Percentiles rank a stretch among this genome's conserved stretches.
Evolutionary conservation across 371 early-diverging fungal genomes (phyloP).

Genomic region (Homolaphlyctis polyrhiza): DNA sequence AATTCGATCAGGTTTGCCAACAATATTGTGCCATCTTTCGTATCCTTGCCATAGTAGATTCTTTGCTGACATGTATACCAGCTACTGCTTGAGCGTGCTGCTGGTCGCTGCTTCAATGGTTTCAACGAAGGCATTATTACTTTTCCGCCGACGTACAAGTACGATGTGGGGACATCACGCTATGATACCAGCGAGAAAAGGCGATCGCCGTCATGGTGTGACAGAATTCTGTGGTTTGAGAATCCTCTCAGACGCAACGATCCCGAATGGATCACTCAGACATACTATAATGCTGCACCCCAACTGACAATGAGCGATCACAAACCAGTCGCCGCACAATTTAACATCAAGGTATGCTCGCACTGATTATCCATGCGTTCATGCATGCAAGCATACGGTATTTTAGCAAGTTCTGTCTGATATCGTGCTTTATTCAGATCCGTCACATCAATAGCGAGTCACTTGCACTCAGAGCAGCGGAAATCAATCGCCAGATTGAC

Average conservation of each 20-base stretch:
- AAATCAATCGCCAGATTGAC: conserved; percentile 66
- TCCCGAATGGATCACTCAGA: conserved; percentile 33
- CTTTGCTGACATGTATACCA: conserved; percentile 7
- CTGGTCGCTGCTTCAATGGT: conserved; percentile 26
- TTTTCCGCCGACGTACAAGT: conserved; percentile 51
- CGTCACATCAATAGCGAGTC: conserved; percentile 48
- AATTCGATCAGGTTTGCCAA: conserved; percentile 50
- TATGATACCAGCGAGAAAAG: conserved; percentile 69
- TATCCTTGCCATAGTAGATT: too few species aligned
- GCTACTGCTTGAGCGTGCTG: conserved; percentile 23
- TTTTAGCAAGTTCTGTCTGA: too few species aligned
- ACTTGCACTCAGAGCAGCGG: conserved; percentile 49
- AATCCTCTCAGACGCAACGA: conserved; percentile 26
- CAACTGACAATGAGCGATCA: conserved; percentile 79
- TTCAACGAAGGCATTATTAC: conserved; percentile 36
- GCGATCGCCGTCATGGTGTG: conserved; percentile 89
- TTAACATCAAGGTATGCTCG: conserved; percentile 43
- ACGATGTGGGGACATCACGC: conserved; percentile 37
- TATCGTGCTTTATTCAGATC: conserved; percentile 31
- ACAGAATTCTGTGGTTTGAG: conserved; percentile 82
- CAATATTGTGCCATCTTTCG: too few species aligned
- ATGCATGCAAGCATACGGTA: too few species aligned
- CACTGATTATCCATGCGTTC: too few species aligned
- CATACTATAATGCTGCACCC: conserved; percentile 57
- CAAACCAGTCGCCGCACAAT: conserved; percentile 80